Conservation (phyloP, 805 yeast genomes). For the Maudiozyma turicensis region DNA sequence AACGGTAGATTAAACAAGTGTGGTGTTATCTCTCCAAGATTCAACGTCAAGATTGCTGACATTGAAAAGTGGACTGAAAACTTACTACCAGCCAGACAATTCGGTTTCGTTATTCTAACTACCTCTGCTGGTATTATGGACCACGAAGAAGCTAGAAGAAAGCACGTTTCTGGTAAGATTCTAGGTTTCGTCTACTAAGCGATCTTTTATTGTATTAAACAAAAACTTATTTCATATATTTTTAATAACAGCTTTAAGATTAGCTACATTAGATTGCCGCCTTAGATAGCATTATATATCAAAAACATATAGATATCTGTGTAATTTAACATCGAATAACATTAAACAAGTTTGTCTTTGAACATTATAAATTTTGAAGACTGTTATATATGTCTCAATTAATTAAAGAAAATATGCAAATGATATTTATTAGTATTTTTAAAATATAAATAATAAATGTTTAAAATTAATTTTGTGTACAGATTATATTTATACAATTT, state of each 20-base stretch:
- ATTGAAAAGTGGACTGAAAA: slow-evolving; percentile 98
- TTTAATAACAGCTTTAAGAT: not conserved
- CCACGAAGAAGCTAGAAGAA: slow-evolving; percentile 99
- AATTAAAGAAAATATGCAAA: not conserved
- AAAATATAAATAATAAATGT: not conserved
- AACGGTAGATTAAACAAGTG: slow-evolving; percentile 98
- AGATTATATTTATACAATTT: no score
- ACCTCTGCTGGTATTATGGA: slow-evolving; percentile 99
- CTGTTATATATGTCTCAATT: not conserved
- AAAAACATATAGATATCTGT: slow-evolving; percentile 1
- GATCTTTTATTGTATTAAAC: not conserved
- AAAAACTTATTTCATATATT: not conserved
- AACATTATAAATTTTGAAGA: not conserved
- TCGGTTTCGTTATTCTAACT: slow-evolving; percentile 94
- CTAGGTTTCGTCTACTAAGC: slow-evolving; percentile 89
- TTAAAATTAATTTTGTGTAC: not conserved
- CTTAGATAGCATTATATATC: slow-evolving; percentile 1
- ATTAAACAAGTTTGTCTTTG: not conserved
- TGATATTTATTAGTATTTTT: not conserved
- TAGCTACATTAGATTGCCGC: not conserved
- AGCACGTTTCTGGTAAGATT: slow-evolving; percentile 98
- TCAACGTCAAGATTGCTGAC: slow-evolving; percentile 89
- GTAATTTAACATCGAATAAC: slow-evolving; percentile 1
- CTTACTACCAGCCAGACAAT: slow-evolving; percentile 97
- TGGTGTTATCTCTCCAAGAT: slow-evolving; percentile 98